Percentiles rank a stretch among this genome's conserved stretches.
Evolutionary conservation across 768 basidiomycete species (phyloP).

Genomic region (Tylopilus felleus): DNA sequence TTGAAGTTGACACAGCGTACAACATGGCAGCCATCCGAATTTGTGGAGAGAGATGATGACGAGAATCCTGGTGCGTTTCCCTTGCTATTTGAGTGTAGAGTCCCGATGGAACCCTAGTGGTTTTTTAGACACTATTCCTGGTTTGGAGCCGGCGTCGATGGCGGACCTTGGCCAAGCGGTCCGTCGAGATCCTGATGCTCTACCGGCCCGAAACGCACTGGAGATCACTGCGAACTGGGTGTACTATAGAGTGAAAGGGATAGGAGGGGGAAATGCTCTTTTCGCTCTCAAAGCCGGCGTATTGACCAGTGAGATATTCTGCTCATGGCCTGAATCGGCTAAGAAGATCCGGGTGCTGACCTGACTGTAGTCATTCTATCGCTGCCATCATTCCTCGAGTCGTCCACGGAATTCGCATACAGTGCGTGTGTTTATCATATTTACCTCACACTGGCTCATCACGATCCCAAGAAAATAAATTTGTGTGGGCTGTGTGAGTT

Average conservation of each 20-base stretch:
- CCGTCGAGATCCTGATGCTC: conserved; percentile 68
- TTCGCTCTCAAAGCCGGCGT: conserved; percentile 72
- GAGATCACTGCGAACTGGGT: conserved; percentile 49
- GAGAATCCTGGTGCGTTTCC: conserved; percentile 56
- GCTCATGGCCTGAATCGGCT: neutral
- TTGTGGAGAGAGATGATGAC: conserved; percentile 50
- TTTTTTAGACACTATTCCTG: conserved; percentile 51
- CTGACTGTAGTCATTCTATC: conserved; percentile 47
- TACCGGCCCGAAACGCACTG: conserved; percentile 61
- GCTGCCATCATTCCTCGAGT: conserved; percentile 56
- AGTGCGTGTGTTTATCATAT: conserved; percentile 34
- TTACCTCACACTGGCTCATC: conserved; percentile 3
- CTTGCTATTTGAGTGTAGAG: neutral
- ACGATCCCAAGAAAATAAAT: conserved; percentile 48
- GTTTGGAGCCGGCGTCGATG: conserved; percentile 40
- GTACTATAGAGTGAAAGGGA: conserved; percentile 37
- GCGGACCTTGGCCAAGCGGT: conserved; percentile 55
- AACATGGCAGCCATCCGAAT: conserved; percentile 45
- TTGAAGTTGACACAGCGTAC: conserved; percentile 40
- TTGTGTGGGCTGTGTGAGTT: conserved; percentile 68
- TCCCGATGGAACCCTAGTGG: neutral
- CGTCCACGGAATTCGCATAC: conserved; percentile 56
- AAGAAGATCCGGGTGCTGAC: neutral
- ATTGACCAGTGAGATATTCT: conserved; percentile 46
- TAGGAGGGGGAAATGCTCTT: conserved; percentile 57